phyloP scores from a whole-genome alignment of 768 basidiomycete species.

The Ramaria rubella region DNA sequence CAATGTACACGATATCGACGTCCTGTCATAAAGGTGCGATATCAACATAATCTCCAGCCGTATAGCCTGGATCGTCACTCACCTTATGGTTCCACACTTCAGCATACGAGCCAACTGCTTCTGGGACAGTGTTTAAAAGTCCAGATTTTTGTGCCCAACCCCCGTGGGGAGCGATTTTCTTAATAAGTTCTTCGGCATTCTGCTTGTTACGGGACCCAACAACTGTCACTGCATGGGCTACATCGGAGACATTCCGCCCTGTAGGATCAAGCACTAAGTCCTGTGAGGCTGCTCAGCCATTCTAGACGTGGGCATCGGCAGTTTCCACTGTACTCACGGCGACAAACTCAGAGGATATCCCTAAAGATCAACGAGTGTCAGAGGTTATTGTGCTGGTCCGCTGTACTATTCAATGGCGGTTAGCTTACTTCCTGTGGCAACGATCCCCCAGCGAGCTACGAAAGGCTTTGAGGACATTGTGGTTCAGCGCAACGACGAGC shows the following conservation, averaged over 20 bases:
- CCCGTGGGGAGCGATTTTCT: constrained; percentile 8
- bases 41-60: neutral
- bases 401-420: too few species aligned
- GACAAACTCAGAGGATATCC: neutral
- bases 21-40: constrained; percentile 1
- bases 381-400: neutral
- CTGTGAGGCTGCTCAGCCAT: constrained; percentile 6
- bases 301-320: too few species aligned
- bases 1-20: constrained; percentile 18
- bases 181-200: constrained; percentile 11
- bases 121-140: constrained; percentile 2
- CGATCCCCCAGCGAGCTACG: constrained; percentile 14
- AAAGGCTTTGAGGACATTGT: constrained; percentile 6
- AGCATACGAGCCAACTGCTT: constrained; percentile 2
- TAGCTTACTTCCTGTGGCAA: constrained; percentile 7
- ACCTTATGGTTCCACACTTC: constrained; percentile 13
- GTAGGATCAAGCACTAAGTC: constrained; percentile 15
- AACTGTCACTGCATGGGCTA: constrained; percentile 11
- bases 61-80: constrained; percentile 5
- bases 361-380: neutral
- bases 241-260: constrained; percentile 3
- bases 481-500: too few species aligned
- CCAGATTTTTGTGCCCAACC: constrained; percentile 4
- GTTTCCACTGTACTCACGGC: neutral
- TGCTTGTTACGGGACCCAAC: constrained; percentile 6